Evolutionary conservation across 768 basidiomycete genomes (phyloP), one percentile per base, ranked within the genome.

Genomic region (Auricularia auricula-judae): DNA sequence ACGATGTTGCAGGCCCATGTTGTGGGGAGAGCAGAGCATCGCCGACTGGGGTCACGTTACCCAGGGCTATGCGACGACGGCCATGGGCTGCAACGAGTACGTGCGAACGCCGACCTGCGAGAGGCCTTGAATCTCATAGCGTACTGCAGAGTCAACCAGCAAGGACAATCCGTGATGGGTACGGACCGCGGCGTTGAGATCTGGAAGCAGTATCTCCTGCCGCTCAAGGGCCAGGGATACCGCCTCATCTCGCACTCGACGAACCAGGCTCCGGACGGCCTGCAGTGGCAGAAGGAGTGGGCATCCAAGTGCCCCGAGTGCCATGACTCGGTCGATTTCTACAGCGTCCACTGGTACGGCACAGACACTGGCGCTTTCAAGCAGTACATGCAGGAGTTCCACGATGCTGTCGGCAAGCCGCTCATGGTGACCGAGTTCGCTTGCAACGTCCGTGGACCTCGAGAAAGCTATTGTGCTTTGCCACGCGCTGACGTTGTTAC

Each of bases 401-500:
- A 89, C 70, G 66, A 67, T 47, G 74, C 74, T 1, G 86, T 82
- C 69, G 39, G 65, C 16, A 69, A 70, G 64, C 73, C 74, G 35
- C 75, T 91, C 69, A 84, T 81, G 80, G 72, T 87, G 65, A 88
- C 88, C 3, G 91, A 93, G 70, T 86, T 82, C 68, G 89, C 88
- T 66, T 86, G 84, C 76, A 78, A 84, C 76, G 88, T 83, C 65
- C 12, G 66, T 65, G 33, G 51, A 21, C 23, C 44, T 11, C 33
- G 18, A 23, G 10, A 16, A n/a, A 36, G 29, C 35, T 23, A 54
- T 12, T 18, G 4, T 14, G 51, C 5, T 8, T 2, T 56, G 56
- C 7, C 72, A 53, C 1, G 67, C 61, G 23, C 7, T 7, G 3
- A 10, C 29, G 58, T 36, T n/a, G 14, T 33, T 43, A 36, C 62